Percentiles rank a stretch among this genome's conserved stretches.
Conservation (phyloP, 1,139 yeast species). For the Lodderomyces margitis region DNA sequence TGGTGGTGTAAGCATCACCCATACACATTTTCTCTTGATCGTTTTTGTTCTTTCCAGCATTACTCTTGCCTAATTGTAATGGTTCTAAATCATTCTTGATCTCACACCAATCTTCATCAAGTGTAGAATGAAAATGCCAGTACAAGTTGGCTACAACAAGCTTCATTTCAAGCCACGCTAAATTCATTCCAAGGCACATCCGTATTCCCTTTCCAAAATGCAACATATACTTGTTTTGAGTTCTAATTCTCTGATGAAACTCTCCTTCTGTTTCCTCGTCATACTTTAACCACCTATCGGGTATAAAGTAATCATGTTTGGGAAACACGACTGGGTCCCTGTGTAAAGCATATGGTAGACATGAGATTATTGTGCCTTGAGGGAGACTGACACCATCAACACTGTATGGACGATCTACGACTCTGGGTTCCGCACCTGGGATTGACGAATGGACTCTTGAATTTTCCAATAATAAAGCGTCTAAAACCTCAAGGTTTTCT, state of each 20-base stretch:
- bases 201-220: slow-evolving; percentile 75
- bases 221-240: slow-evolving; percentile 56
- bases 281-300: slow-evolving; percentile 59
- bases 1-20: slow-evolving; percentile 49
- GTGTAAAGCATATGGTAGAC: slow-evolving; percentile 67
- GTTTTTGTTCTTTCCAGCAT: slow-evolving; percentile 20
- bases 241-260: slow-evolving; percentile 35
- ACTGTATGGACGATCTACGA: slow-evolving; percentile 32
- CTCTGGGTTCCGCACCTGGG: slow-evolving; percentile 73
- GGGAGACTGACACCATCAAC: slow-evolving; percentile 33
- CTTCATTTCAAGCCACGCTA: slow-evolving; percentile 68
- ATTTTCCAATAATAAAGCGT: slow-evolving; percentile 58
- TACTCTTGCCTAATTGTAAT: slow-evolving; percentile 26
- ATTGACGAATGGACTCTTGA: slow-evolving; percentile 66
- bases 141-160: slow-evolving; percentile 54
- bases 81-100: slow-evolving; percentile 19
- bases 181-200: slow-evolving; percentile 72
- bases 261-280: slow-evolving; percentile 31
- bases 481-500: slow-evolving; percentile 53
- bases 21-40: slow-evolving; percentile 51
- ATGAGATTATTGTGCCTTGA: slow-evolving; percentile 54
- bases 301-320: slow-evolving; percentile 50
- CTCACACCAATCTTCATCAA: slow-evolving; percentile 46
- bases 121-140: slow-evolving; percentile 39
- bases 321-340: slow-evolving; percentile 50